Conservation (phyloP, 2,329 filamentous ascomycete species). For the Sphaerulina populicola region DNA sequence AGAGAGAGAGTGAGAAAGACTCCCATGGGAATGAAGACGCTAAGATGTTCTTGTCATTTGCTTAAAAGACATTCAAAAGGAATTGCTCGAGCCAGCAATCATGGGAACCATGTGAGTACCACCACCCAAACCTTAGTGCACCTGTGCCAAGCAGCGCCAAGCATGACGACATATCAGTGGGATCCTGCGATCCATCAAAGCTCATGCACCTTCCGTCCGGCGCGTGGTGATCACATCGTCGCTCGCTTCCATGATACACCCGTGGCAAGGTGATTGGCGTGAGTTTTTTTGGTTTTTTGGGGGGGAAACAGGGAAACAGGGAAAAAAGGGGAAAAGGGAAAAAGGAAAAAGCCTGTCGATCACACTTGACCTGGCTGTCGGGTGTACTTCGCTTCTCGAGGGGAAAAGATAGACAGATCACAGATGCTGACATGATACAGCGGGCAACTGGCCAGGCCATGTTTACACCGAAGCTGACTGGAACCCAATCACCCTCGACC, state of each 20-base stretch:
- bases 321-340: no score
- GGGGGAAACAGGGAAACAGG: no score
- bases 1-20: no score
- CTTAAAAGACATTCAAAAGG: background rate
- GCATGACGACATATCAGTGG: background rate
- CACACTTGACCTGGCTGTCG: background rate
- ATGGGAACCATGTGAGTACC: background rate
- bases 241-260: constrained; percentile 2
- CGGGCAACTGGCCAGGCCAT: constrained; percentile 2
- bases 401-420: no score
- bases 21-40: no score
- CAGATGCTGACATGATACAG: no score
- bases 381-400: constrained; percentile 1
- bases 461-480: constrained; percentile 2
- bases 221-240: constrained; percentile 7
- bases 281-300: no score
- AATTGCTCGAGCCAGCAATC: constrained; percentile 4
- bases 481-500: constrained; percentile 7
- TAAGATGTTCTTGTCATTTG: no score
- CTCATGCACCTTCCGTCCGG: constrained; percentile 1
- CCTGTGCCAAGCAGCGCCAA: no score
- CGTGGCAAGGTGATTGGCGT: background rate
- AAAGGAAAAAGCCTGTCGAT: no score
- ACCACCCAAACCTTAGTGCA: no score
- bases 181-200: constrained; percentile 2